phyloP scores from a whole-genome alignment of 495 filamentous ascomycete species.

The Oidiodendron maius region DNA sequence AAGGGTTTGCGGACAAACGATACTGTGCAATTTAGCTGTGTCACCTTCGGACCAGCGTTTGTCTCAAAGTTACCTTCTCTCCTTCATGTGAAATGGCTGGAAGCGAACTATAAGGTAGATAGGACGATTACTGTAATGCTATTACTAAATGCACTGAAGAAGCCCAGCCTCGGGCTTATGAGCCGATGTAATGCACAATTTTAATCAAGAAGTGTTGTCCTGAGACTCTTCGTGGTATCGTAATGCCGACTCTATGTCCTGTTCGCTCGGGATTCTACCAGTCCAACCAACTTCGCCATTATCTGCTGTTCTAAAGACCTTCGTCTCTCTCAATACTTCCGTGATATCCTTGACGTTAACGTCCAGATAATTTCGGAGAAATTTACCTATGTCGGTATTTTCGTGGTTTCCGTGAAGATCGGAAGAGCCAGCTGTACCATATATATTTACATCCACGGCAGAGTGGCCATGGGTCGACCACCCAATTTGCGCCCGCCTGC shows the following conservation, averaged over 20 bases:
- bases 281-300: conserved; percentile 7
- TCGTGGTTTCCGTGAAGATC: conserved; percentile 77
- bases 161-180: too few species aligned
- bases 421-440: conserved; percentile 55
- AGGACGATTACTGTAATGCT: too few species aligned
- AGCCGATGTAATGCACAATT: neutral
- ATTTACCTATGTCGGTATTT: conserved; percentile 86
- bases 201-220: neutral
- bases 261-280: conserved; percentile 14
- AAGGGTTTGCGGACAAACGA: conserved; percentile 6
- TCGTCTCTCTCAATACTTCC: conserved; percentile 55
- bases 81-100: too few species aligned
- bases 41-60: neutral
- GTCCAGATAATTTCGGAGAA: conserved; percentile 71
- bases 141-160: too few species aligned
- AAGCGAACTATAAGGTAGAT: too few species aligned
- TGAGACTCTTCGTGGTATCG: conserved; percentile 4
- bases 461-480: conserved; percentile 92
- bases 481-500: conserved; percentile 78
- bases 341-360: conserved; percentile 75
- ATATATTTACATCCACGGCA: conserved; percentile 88
- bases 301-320: conserved; percentile 1
- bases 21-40: neutral
- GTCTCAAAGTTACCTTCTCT: too few species aligned
- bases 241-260: conserved; percentile 9